Base-by-base conservation (phyloP, 1,284 basidiomycete genomes). In the Cryptococcus deneoformans region DNA sequence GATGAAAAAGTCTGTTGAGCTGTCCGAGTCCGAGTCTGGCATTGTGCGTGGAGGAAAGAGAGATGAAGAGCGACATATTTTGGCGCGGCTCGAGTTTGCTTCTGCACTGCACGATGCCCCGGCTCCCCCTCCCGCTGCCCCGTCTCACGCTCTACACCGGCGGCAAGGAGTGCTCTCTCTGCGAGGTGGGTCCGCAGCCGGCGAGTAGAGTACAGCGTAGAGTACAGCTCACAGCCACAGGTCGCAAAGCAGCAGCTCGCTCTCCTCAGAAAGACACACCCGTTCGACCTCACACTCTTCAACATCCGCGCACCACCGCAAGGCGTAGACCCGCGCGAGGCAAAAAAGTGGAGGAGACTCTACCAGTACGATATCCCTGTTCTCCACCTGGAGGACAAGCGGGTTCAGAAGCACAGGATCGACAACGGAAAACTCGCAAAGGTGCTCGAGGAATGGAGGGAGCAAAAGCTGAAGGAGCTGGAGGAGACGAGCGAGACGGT, bases 351-450 rank as follows among this genome's bases (percentile, higher is more conserved):
- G 75, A 59, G 70, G 14, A 62, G 73, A 53, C 49, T 71, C 50
- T 77, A 77, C 56, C 73, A 76, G 62, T 76, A 76, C 66, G 75
- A 77, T 49, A 75, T 77, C 53, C 77, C 77, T 1, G 73, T 78
- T 1, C 64, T 78, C 20, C 77, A 78, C 52, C 60, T 77, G 5
- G 73, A 71, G 36, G 73, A 63, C 5, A 53, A 65, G 35, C 58
- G 69, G 16, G 59, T 76, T 5, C 71, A 74, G 63, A 77, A 77
- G 60, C 72, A 78, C 61, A 61, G 72, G 0, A 72, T 78, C n/a
- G 67, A 76, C 49, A 49, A 57, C 3, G 58, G 59, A 2, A 68
- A 62, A 36, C 57, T 78, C 46, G 61, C 56, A 34, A 59, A 60
- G 36, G 52, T 61, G 5, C 52, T 78, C 8, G 72, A 76, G 46